Evolutionary conservation across 345 rosid species (phyloP), one percentile per base, ranked within the genome.

Genomic region (Lepidium africanum): DNA sequence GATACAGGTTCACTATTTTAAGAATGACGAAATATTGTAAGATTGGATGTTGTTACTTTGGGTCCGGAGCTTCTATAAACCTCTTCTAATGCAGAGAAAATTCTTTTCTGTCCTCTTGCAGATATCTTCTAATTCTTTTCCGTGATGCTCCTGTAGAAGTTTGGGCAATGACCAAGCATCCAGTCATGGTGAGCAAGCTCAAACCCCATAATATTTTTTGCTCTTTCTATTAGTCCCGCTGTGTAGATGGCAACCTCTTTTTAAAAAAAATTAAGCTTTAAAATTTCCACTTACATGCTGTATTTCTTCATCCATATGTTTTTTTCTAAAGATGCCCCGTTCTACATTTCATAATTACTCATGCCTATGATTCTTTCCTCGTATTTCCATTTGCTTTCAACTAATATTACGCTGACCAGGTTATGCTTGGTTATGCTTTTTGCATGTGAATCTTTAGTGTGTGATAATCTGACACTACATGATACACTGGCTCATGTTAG

Each of bases 111-210:
- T 53, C 58, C 37, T 39, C 57, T 69, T 86, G 61, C 87, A 94
- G 97, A 90, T 91, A 94, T 77, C 97, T 94, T 77, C 83, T 94
- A 67, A 87, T 94, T 81, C 80, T 94, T 82, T 94, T 94, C 70
- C 96, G 96, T 76, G 99, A 94, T 79, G 95, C 97, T 3, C 99
- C 97, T 43, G 99, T 91, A 70, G 99, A 94, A 81, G 99, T 91
- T 69, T 94, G 99, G 99, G 99, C 97, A 35, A 91, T 94, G 99
- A 87, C 99, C 51, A 90, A 89, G 77, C 85, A 65, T 70, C 99
- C 99, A 59, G 86, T 94, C 62, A 91, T 94, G 97, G 99, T 91
- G 76, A 76, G 78, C 68, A 36, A 46, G 51, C 58, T 53, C 69
- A 67, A 52, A 54, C 46, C 68, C 63, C 69, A 42, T 58, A 40